Conservation (phyloP, 2,329 filamentous ascomycete genomes). For the Coniosporium tulheliwenetii region DNA sequence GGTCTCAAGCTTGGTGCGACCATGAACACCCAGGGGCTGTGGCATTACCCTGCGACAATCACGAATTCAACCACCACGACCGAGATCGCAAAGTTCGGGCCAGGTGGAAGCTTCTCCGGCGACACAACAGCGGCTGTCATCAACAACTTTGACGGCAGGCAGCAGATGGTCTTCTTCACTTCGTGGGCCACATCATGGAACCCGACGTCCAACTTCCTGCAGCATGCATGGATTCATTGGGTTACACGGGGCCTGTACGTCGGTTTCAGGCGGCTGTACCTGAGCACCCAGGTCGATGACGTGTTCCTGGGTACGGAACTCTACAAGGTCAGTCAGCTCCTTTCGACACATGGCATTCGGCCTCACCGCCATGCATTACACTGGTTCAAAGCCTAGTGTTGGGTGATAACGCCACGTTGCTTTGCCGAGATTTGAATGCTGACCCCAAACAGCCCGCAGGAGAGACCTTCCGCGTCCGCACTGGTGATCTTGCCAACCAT, state of each 20-base stretch:
- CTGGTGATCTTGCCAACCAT: conserved; percentile 32
- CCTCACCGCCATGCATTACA: too few relatives aligned
- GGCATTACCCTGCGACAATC: conserved; percentile 43
- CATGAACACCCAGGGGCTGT: conserved; percentile 35
- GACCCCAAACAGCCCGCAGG: conserved; percentile 20
- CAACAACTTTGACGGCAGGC: conserved; percentile 38
- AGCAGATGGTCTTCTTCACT: conserved; percentile 49
- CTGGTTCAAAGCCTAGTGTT: too few relatives aligned
- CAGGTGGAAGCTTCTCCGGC: conserved; percentile 22
- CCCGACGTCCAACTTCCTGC: conserved; percentile 39
- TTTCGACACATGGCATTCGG: too few relatives aligned
- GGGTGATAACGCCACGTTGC: neutral
- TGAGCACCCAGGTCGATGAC: conserved; percentile 46
- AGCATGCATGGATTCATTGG: conserved; percentile 49
- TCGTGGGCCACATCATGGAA: conserved; percentile 36
- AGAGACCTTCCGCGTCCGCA: conserved; percentile 32
- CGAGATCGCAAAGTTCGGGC: conserved; percentile 37
- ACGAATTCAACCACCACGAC: conserved; percentile 35
- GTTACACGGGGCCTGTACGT: conserved; percentile 42
- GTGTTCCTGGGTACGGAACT: conserved; percentile 37
- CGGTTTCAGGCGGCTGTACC: conserved; percentile 38
- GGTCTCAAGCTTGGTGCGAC: conserved; percentile 35
- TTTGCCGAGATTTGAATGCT: too few relatives aligned
- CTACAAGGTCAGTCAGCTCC: conserved; percentile 9
- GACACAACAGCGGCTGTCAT: conserved; percentile 41